Evolutionary conservation across 345 rosid species (phyloP), one percentile per base, ranked within the genome.

Genomic region (Triadica sebifera): DNA sequence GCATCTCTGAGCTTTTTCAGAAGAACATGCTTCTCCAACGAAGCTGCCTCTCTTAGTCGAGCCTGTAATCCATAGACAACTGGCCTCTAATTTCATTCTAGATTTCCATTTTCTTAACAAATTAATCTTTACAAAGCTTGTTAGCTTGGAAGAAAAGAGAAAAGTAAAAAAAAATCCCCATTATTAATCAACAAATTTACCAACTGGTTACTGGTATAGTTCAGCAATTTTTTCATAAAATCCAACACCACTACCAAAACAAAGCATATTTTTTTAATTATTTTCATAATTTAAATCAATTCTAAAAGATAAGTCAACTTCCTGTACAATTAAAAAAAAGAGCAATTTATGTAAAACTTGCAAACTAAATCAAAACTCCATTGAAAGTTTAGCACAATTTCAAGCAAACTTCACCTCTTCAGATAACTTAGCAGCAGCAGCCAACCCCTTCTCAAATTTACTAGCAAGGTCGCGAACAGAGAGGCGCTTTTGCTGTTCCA

Each of bases 1-100:
- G 95, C 97, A 87, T 93, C 98, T 77, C 98, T 84, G 68, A 96
- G 93, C 88, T 96, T 96, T 90, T 93, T 93, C 84, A 96, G 70
- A 79, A 96, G 94, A 72, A 96, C 95, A 87, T 96, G 99, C 69
- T 93, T 96, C 85, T 93, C 98, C 85, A 96, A 75, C 12, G 97
- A 96, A 66, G 94, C 94, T 77, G 93, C 98, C 80, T 90, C 97
- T 77, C 90, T 85, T 61, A 93, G 88, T 84, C 87, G 91, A 46
- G 97, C 97, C 98, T 96, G 96, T 81, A 85, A 68, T 65, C 75
- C 74, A 43, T 15, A 72, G 67, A 76, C 56, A 37, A 76, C 50
- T 37, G 57, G 38, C 70, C 75, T 74, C 71, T 29, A 61, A 57
- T 22, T 72, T 29, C 39, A 15, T 68, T 51, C 24, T 20, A 65